Base-by-base conservation (phyloP, 1,284 basidiomycete genomes). In the Microbotryum scabiosae region DNA sequence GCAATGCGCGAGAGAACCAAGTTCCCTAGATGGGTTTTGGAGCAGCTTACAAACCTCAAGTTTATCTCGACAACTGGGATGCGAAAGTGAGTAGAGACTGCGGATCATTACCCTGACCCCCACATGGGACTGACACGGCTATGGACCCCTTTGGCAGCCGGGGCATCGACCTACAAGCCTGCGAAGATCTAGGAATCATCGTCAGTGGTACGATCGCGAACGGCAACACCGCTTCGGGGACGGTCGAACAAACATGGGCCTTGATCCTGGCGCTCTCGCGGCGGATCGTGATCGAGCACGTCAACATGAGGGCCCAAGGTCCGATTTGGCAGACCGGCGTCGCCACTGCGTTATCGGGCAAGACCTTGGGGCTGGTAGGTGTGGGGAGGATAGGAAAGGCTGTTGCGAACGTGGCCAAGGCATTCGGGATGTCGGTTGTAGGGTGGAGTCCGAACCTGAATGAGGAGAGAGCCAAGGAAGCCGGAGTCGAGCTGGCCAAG, bases 1-100 rank as follows among this genome's bases (percentile, higher is more conserved):
- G 78, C 82, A 4, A 85, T 85, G 84, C 77, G 84, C 58, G 84
- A 85, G 71, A 76, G 84, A 43, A 85, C 84, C 0, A 82, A 80
- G 61, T 81, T 86, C 67, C 69, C 76, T 8, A 73, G 76, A 10
- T 75, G 77, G 0, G 64, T 84, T 7, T 70, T 85, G 48, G 79
- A 80, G 56, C 76, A 77, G 49, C 75, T 86, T 30, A 83, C 84
- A 2, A 82, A 82, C 54, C 75, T 86, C 56, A 79, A 77, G 56
- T 72, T 83, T 46, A 78, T 86, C 51, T 77, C 82, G 6, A 84
- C 84, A 0, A 85, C 84, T 3, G 84, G 82, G 1, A 70, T 73
- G 62, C 56, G 70, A 44, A 85, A 85, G 67, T 72, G 73, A 21
- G 80, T 78, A 28, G 45, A 43, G 36, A 16, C 47, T 12, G 47